Evolutionary conservation across 2,329 filamentous ascomycete genomes (phyloP).

Genomic region (Epichloe hybrida): DNA sequence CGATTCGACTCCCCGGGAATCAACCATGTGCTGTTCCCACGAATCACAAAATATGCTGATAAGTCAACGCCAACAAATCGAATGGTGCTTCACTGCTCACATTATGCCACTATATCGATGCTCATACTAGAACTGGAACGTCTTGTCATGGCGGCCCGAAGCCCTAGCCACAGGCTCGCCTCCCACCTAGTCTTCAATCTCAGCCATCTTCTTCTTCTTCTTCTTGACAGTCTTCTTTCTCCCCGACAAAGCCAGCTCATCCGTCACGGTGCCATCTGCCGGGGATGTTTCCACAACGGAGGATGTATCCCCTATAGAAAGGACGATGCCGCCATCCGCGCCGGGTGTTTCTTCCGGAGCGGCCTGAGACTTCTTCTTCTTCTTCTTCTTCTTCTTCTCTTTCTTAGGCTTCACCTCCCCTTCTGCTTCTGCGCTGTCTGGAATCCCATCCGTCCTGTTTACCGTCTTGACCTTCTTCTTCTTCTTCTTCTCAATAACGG

Average conservation of each 20-base stretch:
- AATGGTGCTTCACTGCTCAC: too few relatives aligned
- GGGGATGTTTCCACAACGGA: not conserved
- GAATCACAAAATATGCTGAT: too few relatives aligned
- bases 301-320: not conserved
- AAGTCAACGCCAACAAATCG: too few relatives aligned
- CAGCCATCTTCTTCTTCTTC: slow-evolving; percentile 25
- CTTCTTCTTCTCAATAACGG: slow-evolving; percentile 54
- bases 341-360: not conserved
- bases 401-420: slow-evolving; percentile 34
- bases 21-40: too few relatives aligned
- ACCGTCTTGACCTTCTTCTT: slow-evolving; percentile 32
- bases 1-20: too few relatives aligned
- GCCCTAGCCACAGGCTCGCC: not conserved
- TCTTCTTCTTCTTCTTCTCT: slow-evolving; percentile 26
- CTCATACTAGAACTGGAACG: not conserved
- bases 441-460: slow-evolving; percentile 18
- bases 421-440: slow-evolving; percentile 10
- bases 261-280: not conserved
- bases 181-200: slow-evolving; percentile 13
- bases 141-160: not conserved
- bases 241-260: slow-evolving; percentile 23
- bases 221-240: slow-evolving; percentile 30
- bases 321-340: not conserved
- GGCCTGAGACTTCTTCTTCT: not conserved
- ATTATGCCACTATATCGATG: not conserved